A percentile compares a stretch with the other conserved stretches of the same genome.
Evolutionary conservation across 2,329 filamentous ascomycete genomes (phyloP).

Genomic region (Fusarium redolens): DNA sequence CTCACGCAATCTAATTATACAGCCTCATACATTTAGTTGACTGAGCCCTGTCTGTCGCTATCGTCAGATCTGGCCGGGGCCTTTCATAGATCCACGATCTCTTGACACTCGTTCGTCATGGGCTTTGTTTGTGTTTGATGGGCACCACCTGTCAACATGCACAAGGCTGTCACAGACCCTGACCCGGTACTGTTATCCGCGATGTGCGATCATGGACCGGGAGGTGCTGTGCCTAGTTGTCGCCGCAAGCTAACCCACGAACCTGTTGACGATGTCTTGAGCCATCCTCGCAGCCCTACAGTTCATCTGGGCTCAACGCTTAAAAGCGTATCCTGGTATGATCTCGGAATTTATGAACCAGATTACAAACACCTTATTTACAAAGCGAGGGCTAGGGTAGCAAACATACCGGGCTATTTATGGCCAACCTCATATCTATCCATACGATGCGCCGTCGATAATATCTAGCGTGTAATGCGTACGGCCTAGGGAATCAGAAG

Average conservation of each 20-base stretch:
- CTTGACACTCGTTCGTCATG: conserved; percentile 15
- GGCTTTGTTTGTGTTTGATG: conserved; percentile 14
- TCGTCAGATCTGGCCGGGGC: conserved; percentile 41
- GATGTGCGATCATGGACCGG: conserved; percentile 40
- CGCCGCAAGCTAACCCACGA: conserved; percentile 26
- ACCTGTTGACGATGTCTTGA: conserved; percentile 36
- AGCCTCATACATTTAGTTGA: neutral
- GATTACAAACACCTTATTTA: conserved; percentile 17
- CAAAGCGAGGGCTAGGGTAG: conserved; percentile 10
- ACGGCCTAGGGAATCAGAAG: neutral
- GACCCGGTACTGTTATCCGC: conserved; percentile 43
- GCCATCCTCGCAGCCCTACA: conserved; percentile 45
- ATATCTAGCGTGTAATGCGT: neutral
- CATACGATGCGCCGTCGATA: neutral
- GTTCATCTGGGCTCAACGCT: conserved; percentile 20
- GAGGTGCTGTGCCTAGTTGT: conserved; percentile 37
- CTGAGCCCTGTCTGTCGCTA: conserved; percentile 16
- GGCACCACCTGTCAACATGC: conserved; percentile 36
- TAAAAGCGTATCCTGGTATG: conserved; percentile 31
- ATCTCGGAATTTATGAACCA: conserved; percentile 20
- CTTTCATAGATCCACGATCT: conserved; percentile 25
- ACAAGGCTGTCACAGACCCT: conserved; percentile 45
- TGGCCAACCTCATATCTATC: neutral
- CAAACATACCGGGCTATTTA: conserved; percentile 9
- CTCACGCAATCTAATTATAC: conserved; percentile 17